Percentiles rank a stretch among this genome's conserved stretches.
phyloP scores from a whole-genome alignment of 2,329 filamentous ascomycete species.

The Pseudocercospora cruenta region DNA sequence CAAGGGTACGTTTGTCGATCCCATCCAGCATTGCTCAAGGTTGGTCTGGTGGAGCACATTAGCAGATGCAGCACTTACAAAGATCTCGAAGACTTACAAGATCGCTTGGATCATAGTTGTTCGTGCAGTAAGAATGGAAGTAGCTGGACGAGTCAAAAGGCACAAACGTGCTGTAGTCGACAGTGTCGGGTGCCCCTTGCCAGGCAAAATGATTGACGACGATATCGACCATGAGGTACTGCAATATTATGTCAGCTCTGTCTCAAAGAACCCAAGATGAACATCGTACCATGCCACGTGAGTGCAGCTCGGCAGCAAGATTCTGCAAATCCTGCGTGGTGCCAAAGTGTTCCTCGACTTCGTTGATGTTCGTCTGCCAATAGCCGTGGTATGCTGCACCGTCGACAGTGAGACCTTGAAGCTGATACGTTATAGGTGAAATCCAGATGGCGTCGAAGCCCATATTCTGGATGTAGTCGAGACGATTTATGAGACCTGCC shows the following conservation, averaged over 20 bases:
- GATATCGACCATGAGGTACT: conserved; percentile 46
- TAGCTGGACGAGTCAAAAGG: conserved; percentile 47
- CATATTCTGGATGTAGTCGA: conserved; percentile 65
- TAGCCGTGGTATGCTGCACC: conserved; percentile 60
- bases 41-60: conserved; percentile 30
- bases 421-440: conserved; percentile 57
- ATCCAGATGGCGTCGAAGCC: conserved; percentile 50
- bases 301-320: conserved; percentile 41
- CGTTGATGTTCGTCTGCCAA: conserved; percentile 56
- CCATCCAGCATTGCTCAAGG: conserved; percentile 57
- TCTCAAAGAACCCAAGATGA: background rate
- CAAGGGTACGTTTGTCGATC: conserved; percentile 59
- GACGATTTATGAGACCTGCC: conserved; percentile 59
- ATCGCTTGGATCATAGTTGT: conserved; percentile 54
- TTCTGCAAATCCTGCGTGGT: conserved; percentile 42
- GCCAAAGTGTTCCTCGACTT: conserved; percentile 44
- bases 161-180: conserved; percentile 41
- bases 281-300: conserved; percentile 40
- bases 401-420: conserved; percentile 43
- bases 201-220: conserved; percentile 45
- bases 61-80: background rate
- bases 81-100: conserved; percentile 19
- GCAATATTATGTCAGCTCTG: conserved; percentile 16
- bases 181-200: conserved; percentile 30
- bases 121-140: conserved; percentile 59